Evolutionary conservation across 352 stramenopile genomes (phyloP).

Genomic region (Phytophthora sp.): DNA sequence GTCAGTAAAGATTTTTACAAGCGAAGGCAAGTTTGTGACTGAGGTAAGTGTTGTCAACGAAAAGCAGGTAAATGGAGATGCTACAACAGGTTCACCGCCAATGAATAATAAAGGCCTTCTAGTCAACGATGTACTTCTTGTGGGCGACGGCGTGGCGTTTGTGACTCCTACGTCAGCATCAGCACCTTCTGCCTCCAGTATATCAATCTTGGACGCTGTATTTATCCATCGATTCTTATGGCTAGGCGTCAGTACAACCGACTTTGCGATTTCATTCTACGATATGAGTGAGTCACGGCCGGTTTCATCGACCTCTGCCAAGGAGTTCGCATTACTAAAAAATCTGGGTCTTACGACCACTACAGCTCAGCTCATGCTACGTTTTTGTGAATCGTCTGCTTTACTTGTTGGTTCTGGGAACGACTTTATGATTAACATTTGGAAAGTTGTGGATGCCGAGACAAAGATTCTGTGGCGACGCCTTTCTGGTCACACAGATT

Average conservation of each 20-base stretch:
- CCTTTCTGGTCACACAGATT: slow-evolving; percentile 54
- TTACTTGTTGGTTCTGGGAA: slow-evolving; percentile 71
- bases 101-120: no score
- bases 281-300: slow-evolving; percentile 66
- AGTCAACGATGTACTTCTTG: slow-evolving; percentile 24
- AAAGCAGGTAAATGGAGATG: slow-evolving; percentile 12
- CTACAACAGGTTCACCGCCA: no score
- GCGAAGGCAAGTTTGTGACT: slow-evolving; percentile 53
- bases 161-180: slow-evolving; percentile 13
- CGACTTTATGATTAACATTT: slow-evolving; percentile 74
- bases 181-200: slow-evolving; percentile 21
- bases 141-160: slow-evolving; percentile 26
- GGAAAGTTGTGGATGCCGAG: slow-evolving; percentile 63
- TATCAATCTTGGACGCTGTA: slow-evolving; percentile 73
- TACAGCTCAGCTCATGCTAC: slow-evolving; percentile 63
- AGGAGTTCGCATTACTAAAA: slow-evolving; percentile 47
- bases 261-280: slow-evolving; percentile 88
- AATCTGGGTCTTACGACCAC: slow-evolving; percentile 69
- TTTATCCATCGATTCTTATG: slow-evolving; percentile 69
- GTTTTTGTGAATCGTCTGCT: slow-evolving; percentile 61
- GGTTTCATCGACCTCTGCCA: no score
- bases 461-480: slow-evolving; percentile 68
- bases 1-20: slow-evolving; percentile 74
- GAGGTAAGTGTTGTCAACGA: slow-evolving; percentile 41
- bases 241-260: slow-evolving; percentile 72